Base-by-base conservation (phyloP, 768 basidiomycete species). In the Boletus sensibilis region DNA sequence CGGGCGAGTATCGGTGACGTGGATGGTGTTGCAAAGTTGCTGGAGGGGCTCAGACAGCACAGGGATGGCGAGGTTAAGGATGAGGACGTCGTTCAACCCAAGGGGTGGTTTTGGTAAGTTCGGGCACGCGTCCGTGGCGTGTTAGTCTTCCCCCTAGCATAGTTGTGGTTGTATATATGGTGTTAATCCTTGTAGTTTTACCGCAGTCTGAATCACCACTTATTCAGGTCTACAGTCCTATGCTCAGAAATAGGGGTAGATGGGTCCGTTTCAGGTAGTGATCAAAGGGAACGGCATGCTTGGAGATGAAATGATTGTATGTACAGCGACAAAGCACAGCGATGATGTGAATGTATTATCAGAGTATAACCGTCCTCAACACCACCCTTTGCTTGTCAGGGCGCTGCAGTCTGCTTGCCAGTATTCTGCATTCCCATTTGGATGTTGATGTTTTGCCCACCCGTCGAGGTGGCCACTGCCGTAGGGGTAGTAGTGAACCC, bases 31-130 rank as follows among this genome's bases (percentile, higher is more conserved):
- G 81, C 79, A 52, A 65, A 67, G 2, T 86, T 92, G 16, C 64
- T 92, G 66, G 90, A 92, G 59, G 75, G 72, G 27, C 58, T 92
- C 53, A 74, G 88, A 63, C 82, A 82, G 72, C 79, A 75, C 55
- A 74, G 89, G 52, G 90, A 91, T 59, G 88, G 88, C 0, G 86
- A 89, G 62, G 78, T 75, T 3, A 79, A 81, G 8, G 57, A 55
- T 9, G 64, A 63, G 33, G 74, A 76, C 13, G 69, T 76, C 5
- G 57, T 79, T 31, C 71, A 76, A 59, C 80, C 84, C 2, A 82
- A 75, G 53, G 84, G 84, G 18, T 85, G 81, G 82, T 83, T 84
- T 57, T 73, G 73, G 42, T 84, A 58, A 64, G 49, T 44, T 2
- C 29, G 3, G 9, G 33, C 51, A 20, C 27, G 14, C 11, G 25